Conservation (phyloP, 208 protist species). For the Leishmania braziliensis region DNA sequence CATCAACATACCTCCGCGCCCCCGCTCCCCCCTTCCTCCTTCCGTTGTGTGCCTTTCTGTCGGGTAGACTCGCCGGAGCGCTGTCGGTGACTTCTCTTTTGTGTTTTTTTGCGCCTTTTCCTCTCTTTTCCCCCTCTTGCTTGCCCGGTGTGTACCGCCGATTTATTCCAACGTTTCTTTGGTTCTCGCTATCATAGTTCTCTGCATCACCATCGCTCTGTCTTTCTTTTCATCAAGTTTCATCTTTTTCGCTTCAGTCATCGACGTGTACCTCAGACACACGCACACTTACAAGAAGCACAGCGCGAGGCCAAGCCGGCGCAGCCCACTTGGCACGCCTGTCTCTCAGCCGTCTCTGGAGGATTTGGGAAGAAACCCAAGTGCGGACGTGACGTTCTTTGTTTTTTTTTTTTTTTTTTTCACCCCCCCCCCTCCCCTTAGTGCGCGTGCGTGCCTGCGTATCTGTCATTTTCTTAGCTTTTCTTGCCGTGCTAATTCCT, state of each 20-base stretch:
- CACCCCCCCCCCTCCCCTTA: background rate
- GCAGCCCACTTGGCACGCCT: background rate
- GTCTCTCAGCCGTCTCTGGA: background rate
- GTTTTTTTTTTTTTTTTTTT: slow-evolving; percentile 1
- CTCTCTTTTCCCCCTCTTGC: background rate
- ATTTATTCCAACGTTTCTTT: background rate
- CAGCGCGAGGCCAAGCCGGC: background rate
- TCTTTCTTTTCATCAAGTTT: background rate
- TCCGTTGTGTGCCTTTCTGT: background rate
- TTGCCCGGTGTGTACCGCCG: background rate
- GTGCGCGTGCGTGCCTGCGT: background rate
- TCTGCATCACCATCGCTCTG: background rate
- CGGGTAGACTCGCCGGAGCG: background rate
- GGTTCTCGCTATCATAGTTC: background rate
- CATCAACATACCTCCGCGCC: background rate
- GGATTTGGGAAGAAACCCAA: background rate
- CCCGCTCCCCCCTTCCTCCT: background rate
- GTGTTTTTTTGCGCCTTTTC: background rate
- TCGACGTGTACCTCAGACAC: background rate
- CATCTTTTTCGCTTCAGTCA: background rate
- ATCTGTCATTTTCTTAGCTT: background rate
- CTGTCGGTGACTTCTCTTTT: background rate
- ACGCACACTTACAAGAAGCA: background rate
- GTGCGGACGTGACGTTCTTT: background rate
- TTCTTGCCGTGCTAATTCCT: background rate